Percentiles rank a stretch among this genome's conserved stretches.
These are phyloP conservation scores for Linnemannia exigua DNA, from an alignment of 192 early-diverging fungal species.

Conservation along the genomic window DNA sequence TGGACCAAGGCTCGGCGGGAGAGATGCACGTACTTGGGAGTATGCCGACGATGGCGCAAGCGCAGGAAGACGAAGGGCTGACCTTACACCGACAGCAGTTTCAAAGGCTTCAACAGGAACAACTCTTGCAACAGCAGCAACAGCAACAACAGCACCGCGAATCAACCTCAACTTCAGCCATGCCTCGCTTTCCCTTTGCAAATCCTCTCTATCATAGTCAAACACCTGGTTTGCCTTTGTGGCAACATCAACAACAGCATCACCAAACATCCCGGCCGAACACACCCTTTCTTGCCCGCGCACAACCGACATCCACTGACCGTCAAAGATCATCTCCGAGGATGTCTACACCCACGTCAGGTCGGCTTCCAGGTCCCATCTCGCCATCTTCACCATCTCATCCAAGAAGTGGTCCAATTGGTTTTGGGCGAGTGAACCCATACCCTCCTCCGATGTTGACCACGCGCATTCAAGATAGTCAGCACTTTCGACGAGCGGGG, in stretches of 20 bases:
- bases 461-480: background rate
- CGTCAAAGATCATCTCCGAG: background rate
- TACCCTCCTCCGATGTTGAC: background rate
- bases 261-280: background rate
- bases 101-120: constrained; percentile 1
- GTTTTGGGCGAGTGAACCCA: background rate
- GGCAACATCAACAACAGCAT: background rate
- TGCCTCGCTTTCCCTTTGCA: background rate
- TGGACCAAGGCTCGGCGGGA: background rate
- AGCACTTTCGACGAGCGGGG: background rate
- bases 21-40: background rate
- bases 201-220: background rate
- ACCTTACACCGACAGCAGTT: background rate
- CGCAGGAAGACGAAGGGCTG: background rate
- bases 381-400: background rate
- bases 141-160: background rate
- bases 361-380: background rate
- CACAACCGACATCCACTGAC: background rate
- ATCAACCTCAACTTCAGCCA: background rate
- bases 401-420: background rate
- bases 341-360: background rate
- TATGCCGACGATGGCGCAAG: background rate
- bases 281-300: background rate
- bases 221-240: background rate
- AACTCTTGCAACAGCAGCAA: constrained; percentile 4